A percentile compares a stretch with the other conserved stretches of the same genome.
Evolutionary conservation across 495 filamentous ascomycete species (phyloP).

Genomic region (Lophium mytilinum): DNA sequence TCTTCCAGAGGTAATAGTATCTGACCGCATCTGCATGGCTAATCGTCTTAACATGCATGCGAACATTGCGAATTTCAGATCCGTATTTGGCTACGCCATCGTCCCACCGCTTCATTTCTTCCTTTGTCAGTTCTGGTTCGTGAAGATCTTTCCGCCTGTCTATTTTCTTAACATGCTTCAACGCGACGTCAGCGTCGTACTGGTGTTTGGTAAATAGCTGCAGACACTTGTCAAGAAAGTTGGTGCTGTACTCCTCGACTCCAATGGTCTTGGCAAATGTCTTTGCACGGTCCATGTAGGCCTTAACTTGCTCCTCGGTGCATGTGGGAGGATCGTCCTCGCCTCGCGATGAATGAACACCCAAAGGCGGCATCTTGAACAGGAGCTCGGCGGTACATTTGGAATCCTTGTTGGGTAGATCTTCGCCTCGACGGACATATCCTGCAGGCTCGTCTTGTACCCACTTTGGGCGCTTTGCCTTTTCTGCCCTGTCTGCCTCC

Average conservation of each 20-base stretch:
- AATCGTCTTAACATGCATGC: slow-evolving; percentile 75
- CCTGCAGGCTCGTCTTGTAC: slow-evolving; percentile 84
- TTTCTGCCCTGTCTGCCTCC: slow-evolving; percentile 69
- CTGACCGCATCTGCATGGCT: slow-evolving; percentile 72
- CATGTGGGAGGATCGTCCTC: slow-evolving; percentile 41
- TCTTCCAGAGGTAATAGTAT: slow-evolving; percentile 98
- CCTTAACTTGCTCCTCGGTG: slow-evolving; percentile 51
- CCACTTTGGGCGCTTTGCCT: slow-evolving; percentile 81
- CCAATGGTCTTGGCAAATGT: slow-evolving; percentile 52
- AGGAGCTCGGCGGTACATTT: slow-evolving; percentile 49
- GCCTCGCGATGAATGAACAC: slow-evolving; percentile 44
- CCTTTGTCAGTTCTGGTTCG: slow-evolving; percentile 70
- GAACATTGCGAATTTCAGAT: slow-evolving; percentile 78
- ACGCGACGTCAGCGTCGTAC: slow-evolving; percentile 63
- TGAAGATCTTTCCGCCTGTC: slow-evolving; percentile 69
- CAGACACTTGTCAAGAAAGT: slow-evolving; percentile 80
- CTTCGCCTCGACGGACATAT: slow-evolving; percentile 77
- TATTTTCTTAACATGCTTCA: slow-evolving; percentile 58
- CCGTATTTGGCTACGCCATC: slow-evolving; percentile 87
- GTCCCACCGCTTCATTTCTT: slow-evolving; percentile 83
- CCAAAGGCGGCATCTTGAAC: slow-evolving; percentile 49
- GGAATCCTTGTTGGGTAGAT: slow-evolving; percentile 50
- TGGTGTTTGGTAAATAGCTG: slow-evolving; percentile 61
- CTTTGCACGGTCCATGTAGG: slow-evolving; percentile 65
- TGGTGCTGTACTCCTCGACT: slow-evolving; percentile 49